Evolutionary conservation across 257 asterid genomes (phyloP).

Genomic region (Solanum sparsipilum): DNA sequence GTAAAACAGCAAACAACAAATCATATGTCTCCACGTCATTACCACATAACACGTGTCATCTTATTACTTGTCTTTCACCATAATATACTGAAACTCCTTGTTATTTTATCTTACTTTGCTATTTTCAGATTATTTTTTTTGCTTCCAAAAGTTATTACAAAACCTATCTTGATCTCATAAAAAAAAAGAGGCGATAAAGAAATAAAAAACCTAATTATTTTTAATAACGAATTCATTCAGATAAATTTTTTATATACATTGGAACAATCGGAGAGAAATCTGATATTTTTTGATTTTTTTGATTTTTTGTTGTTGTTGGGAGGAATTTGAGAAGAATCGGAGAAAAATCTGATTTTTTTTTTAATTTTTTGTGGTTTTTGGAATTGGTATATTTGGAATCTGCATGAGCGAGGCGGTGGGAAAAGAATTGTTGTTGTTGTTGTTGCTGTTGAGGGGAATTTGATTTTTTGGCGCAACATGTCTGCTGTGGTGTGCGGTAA

Average conservation of each 20-base stretch:
- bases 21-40: neutral
- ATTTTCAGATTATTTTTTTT: neutral
- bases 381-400: conserved; percentile 2
- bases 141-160: neutral
- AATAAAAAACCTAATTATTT: neutral
- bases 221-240: neutral
- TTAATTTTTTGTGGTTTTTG: neutral
- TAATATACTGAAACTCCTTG: neutral
- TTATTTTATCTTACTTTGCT: neutral
- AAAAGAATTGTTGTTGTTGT: conserved; percentile 21
- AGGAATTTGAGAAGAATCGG: neutral
- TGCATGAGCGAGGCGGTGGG: conserved; percentile 37
- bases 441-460: conserved; percentile 12
- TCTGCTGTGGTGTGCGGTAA: conserved; percentile 99
- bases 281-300: neutral
- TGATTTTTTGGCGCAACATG: conserved; percentile 52
- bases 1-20: neutral
- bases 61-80: neutral
- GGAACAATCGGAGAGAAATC: neutral
- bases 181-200: neutral
- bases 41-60: neutral
- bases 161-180: neutral
- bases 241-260: neutral
- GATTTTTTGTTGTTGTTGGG: conserved; percentile 1
- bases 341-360: neutral